Evolutionary conservation across 208 protist species (phyloP), one percentile per base, ranked within the genome.

Genomic region (Crithidia fasciculata): DNA sequence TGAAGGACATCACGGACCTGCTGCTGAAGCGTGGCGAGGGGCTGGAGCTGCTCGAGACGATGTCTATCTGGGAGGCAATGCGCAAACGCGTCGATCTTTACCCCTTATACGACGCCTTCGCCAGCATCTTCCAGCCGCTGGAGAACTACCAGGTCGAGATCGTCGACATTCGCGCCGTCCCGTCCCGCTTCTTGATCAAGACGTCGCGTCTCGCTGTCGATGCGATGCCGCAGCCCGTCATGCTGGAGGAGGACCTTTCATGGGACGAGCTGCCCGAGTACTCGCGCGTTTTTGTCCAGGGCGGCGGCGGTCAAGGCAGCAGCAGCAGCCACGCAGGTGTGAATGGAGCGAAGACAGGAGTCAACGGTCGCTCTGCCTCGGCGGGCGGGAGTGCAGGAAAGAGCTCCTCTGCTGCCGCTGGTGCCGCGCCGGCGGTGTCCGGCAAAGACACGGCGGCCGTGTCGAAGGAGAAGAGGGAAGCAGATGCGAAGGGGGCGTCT

Each of bases 111-210:
- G 92, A 94, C 69, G 87, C 84, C 28, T 91, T 96, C 67, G 82
- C 91, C 8, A 78, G 74, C n/a, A 76, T 96, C 55, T 96, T 96
- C 70, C 69, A 85, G 41, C 83, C 81, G 6, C 73, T 96, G 57
- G 88, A 89, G 74, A 96, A 96, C 75, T 96, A 96, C 69, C 84
- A 87, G 69, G 83, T 96, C 28, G 80, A 95, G 70, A 89, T 96
- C 53, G 59, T 81, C 13, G 78, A 92, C 70, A 75, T 96, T 15
- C 74, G 92, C 36, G 47, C 72, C 28, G 78, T 69, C 8, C 92
- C 92, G 8, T 94, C 89, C 8, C 84, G 74, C 8, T 94, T 93
- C 67, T 55, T 92, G 6, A 49, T 96, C 55, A 93, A 96, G 68
- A 78, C 86, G 19, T 92, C 83, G 2, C 74, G 81, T 19, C 75